These are phyloP conservation scores for Austroboletus eburneus DNA, from an alignment of 768 basidiomycete genomes.

Conservation along the genomic window DNA sequence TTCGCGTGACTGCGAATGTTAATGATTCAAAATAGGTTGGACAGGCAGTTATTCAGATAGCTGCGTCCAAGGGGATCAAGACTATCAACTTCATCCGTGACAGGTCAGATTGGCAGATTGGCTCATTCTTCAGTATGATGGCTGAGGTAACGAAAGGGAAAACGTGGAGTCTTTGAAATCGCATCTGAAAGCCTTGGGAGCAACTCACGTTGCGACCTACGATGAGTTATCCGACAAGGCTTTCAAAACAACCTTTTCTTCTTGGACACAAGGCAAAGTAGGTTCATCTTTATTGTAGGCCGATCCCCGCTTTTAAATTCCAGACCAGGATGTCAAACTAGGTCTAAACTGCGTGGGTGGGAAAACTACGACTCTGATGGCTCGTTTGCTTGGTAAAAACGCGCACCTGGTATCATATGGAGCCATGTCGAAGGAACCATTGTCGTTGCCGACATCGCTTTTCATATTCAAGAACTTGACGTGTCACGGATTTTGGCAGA, in stretches of 20 bases:
- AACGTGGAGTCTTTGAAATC: constrained; percentile 46
- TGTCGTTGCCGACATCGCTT: constrained; percentile 70
- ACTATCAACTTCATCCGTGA: constrained; percentile 81
- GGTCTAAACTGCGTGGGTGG: constrained; percentile 64
- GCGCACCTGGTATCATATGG: constrained; percentile 84
- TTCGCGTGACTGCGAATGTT: neutral
- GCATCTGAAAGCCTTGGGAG: constrained; percentile 59
- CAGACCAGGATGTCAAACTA: constrained; percentile 39
- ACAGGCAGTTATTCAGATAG: constrained; percentile 83
- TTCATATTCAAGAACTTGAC: constrained; percentile 86
- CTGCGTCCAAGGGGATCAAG: constrained; percentile 61
- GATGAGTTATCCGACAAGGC: constrained; percentile 62
- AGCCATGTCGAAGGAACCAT: constrained; percentile 82
- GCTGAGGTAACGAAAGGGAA: constrained; percentile 37
- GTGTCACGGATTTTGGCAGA: constrained; percentile 77
- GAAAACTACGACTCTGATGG: constrained; percentile 63
- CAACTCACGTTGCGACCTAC: constrained; percentile 74
- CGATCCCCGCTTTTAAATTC: neutral
- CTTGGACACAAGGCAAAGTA: constrained; percentile 65
- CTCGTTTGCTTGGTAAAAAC: constrained; percentile 57
- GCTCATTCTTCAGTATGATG: neutral
- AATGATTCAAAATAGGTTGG: constrained; percentile 50
- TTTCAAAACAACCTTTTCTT: constrained; percentile 50
- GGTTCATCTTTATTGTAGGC: constrained; percentile 11
- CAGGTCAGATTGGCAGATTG: constrained; percentile 47